These are phyloP conservation scores for Chiua virens DNA, from an alignment of 768 basidiomycete species.

Conservation along the genomic window DNA sequence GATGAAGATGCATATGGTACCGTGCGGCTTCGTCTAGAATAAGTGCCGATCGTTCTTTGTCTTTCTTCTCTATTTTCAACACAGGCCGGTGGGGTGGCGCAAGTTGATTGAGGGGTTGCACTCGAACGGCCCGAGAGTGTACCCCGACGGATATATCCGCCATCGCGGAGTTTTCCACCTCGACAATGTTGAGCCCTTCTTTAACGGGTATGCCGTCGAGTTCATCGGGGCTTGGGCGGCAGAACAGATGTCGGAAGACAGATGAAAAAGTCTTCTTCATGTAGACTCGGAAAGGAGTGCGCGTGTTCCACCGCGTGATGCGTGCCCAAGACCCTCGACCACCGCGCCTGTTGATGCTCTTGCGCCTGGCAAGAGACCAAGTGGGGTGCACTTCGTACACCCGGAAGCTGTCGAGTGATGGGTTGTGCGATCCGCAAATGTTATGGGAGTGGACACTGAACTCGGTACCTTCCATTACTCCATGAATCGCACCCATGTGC, in stretches of 20 bases:
- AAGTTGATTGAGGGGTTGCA: constrained; percentile 48
- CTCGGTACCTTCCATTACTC: constrained; percentile 62
- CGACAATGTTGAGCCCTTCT: constrained; percentile 45
- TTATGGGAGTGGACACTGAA: constrained; percentile 65
- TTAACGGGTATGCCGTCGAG: constrained; percentile 34
- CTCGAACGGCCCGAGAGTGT: constrained; percentile 37
- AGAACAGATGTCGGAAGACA: constrained; percentile 47
- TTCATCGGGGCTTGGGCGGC: constrained; percentile 30
- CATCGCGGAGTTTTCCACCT: constrained; percentile 41
- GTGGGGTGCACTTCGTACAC: constrained; percentile 56
- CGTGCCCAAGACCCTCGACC: constrained; percentile 53
- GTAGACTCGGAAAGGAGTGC: constrained; percentile 53
- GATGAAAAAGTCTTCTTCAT: constrained; percentile 48
- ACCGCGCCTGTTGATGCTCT: constrained; percentile 33
- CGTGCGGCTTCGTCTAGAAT: constrained; percentile 57
- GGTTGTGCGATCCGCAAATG: constrained; percentile 56
- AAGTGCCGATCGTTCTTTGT: constrained; percentile 35
- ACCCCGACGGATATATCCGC: constrained; percentile 55
- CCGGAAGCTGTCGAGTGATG: constrained; percentile 47
- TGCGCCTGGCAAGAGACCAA: constrained; percentile 53
- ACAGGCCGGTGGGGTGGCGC: constrained; percentile 36
- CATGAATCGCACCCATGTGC: constrained; percentile 60
- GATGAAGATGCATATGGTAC: constrained; percentile 58
- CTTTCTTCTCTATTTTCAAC: constrained; percentile 38
- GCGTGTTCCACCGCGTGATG: constrained; percentile 54